phyloP scores from a whole-genome alignment of 1,284 basidiomycete species.

The Ustilago shanxiensis region DNA sequence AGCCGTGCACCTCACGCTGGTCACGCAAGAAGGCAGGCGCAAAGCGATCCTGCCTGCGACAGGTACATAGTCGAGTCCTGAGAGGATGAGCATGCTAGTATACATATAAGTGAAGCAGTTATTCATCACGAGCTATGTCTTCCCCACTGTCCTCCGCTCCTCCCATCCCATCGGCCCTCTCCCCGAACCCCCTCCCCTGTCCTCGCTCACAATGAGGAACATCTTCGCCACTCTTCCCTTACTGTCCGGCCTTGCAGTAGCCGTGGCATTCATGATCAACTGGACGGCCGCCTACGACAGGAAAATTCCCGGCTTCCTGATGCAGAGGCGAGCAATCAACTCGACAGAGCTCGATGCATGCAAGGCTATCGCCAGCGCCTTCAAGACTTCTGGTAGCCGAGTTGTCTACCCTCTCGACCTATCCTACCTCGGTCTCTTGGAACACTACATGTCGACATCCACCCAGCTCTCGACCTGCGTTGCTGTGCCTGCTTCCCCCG shows the following conservation, averaged over 20 bases:
- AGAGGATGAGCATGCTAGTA: too few species aligned
- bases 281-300: constrained; percentile 35
- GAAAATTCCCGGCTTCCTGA: constrained; percentile 10
- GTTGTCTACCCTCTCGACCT: constrained; percentile 41
- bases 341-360: constrained; percentile 43
- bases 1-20: too few species aligned
- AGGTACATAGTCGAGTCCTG: too few species aligned
- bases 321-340: constrained; percentile 41
- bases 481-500: constrained; percentile 39
- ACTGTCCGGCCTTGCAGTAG: constrained; percentile 31
- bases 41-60: too few species aligned
- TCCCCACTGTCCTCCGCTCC: not conserved
- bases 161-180: not conserved
- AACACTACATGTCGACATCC: constrained; percentile 49
- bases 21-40: too few species aligned
- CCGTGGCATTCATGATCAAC: constrained; percentile 34
- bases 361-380: constrained; percentile 33
- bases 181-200: not conserved
- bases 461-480: constrained; percentile 48
- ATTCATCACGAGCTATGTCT: not conserved
- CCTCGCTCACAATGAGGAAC: constrained; percentile 21
- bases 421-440: constrained; percentile 27
- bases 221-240: constrained; percentile 26
- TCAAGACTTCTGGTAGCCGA: constrained; percentile 20
- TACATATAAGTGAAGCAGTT: too few species aligned